A percentile compares a stretch with the other conserved stretches of the same genome.
phyloP scores from a whole-genome alignment of 129 eudicot genomes.

The Escallonia rubra region DNA sequence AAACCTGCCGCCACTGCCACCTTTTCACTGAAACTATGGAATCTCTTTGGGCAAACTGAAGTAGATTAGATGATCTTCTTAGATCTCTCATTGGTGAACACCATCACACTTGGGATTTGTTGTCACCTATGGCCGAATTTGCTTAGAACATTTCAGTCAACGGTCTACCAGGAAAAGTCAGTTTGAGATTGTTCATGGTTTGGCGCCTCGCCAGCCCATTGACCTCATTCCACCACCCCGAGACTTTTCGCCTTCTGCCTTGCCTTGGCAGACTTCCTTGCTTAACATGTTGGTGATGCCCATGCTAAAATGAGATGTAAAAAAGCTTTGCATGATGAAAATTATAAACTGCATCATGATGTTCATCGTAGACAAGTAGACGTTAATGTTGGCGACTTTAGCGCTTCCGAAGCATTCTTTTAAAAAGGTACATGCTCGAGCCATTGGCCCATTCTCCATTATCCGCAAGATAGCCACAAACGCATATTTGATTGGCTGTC shows the following conservation, averaged over 20 bases:
- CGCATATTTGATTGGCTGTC: conserved; percentile 5
- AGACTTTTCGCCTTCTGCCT: background rate
- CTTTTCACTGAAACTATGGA: background rate
- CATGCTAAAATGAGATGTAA: conserved; percentile 1
- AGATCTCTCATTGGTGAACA: background rate
- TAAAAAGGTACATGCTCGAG: conserved; percentile 7
- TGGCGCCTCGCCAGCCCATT: background rate
- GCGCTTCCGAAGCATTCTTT: conserved; percentile 8
- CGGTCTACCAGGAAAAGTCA: background rate
- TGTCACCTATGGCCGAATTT: background rate
- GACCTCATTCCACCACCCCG: background rate
- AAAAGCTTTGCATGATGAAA: background rate
- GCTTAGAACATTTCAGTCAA: background rate
- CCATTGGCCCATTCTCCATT: background rate
- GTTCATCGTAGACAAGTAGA: background rate
- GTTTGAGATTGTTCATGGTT: background rate
- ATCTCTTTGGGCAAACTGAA: background rate
- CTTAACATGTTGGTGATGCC: conserved; percentile 3
- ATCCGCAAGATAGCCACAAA: background rate
- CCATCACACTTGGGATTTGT: background rate
- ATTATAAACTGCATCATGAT: conserved; percentile 3
- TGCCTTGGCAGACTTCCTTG: background rate
- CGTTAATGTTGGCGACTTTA: conserved; percentile 4
- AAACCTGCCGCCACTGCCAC: too few relatives aligned
- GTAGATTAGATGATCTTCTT: background rate